These are phyloP conservation scores for Sindora glabra DNA, from an alignment of 306 rosid genomes.

Conservation along the genomic window DNA sequence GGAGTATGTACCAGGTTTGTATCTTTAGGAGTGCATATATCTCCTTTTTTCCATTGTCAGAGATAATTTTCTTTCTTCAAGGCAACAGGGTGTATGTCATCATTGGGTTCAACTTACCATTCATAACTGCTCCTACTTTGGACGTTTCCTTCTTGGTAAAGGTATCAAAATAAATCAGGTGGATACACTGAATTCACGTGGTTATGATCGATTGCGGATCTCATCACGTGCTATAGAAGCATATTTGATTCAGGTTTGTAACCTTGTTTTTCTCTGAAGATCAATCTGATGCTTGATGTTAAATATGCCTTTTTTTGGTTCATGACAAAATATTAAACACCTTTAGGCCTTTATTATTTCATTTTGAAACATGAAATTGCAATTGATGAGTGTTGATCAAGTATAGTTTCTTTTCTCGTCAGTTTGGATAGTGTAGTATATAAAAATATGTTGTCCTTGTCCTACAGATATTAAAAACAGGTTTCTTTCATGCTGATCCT, in stretches of 20 bases:
- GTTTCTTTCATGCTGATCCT: slow-evolving; percentile 98
- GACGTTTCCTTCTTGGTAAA: slow-evolving; percentile 17
- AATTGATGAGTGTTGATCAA: no score
- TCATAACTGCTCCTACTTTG: not conserved
- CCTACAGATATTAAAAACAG: slow-evolving; percentile 76
- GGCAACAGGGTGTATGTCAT: no score
- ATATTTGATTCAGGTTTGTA: slow-evolving; percentile 77
- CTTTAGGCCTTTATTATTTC: no score
- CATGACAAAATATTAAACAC: no score
- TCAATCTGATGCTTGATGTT: not conserved
- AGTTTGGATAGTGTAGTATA: no score
- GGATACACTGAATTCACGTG: slow-evolving; percentile 47
- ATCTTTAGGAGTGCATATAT: slow-evolving; percentile 18
- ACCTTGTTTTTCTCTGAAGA: not conserved
- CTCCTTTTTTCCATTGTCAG: not conserved
- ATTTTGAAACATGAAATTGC: no score
- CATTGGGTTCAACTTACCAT: slow-evolving; percentile 2
- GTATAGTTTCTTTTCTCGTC: no score
- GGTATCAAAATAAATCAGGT: slow-evolving; percentile 77
- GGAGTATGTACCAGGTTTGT: slow-evolving; percentile 94
- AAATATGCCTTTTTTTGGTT: no score
- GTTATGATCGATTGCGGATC: slow-evolving; percentile 52
- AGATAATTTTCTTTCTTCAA: no score
- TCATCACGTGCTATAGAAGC: slow-evolving; percentile 84
- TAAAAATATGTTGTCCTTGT: slow-evolving; percentile 3